Percentiles rank a stretch among this genome's conserved stretches.
These are phyloP conservation scores for Phytopythium helicoides DNA, from an alignment of 352 stramenopile species.

Conservation along the genomic window DNA sequence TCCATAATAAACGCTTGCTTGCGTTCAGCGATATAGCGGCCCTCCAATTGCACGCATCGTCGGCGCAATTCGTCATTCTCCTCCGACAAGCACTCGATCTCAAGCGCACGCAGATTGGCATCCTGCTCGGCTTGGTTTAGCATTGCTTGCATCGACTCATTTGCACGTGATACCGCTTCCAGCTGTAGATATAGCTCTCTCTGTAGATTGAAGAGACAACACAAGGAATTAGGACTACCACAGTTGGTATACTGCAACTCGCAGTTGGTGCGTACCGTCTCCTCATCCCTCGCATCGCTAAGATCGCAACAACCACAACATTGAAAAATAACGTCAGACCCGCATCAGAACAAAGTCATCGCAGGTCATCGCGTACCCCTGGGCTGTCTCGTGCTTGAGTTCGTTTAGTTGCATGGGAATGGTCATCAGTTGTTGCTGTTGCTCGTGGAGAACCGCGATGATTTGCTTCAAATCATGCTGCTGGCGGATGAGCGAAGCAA, in stretches of 20 bases:
- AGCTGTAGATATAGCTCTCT: constrained; percentile 60
- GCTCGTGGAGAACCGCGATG: constrained; percentile 67
- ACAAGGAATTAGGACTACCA: constrained; percentile 5
- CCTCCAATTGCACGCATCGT: constrained; percentile 56
- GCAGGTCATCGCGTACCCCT: constrained; percentile 33
- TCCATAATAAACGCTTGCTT: constrained; percentile 60
- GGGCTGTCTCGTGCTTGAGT: constrained; percentile 49
- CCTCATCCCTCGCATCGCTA: constrained; percentile 47
- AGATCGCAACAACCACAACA: constrained; percentile 9
- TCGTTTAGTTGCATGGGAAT: constrained; percentile 68
- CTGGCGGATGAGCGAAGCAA: constrained; percentile 74
- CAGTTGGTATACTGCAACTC: no score
- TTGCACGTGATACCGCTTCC: constrained; percentile 47
- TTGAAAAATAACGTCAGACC: constrained; percentile 1
- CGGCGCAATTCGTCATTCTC: constrained; percentile 77
- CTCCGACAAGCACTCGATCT: constrained; percentile 72
- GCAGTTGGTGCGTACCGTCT: constrained; percentile 32
- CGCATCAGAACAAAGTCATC: background rate
- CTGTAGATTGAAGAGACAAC: constrained; percentile 24
- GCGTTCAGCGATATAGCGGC: constrained; percentile 66
- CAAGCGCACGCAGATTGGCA: constrained; percentile 51
- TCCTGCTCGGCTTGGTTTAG: constrained; percentile 63
- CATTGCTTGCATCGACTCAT: constrained; percentile 64
- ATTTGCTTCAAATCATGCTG: constrained; percentile 85
- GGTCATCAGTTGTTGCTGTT: constrained; percentile 73